Conservation (phyloP, 225 moss, liverwort and hornwort species). For the Pseudoscleropodium purum region DNA sequence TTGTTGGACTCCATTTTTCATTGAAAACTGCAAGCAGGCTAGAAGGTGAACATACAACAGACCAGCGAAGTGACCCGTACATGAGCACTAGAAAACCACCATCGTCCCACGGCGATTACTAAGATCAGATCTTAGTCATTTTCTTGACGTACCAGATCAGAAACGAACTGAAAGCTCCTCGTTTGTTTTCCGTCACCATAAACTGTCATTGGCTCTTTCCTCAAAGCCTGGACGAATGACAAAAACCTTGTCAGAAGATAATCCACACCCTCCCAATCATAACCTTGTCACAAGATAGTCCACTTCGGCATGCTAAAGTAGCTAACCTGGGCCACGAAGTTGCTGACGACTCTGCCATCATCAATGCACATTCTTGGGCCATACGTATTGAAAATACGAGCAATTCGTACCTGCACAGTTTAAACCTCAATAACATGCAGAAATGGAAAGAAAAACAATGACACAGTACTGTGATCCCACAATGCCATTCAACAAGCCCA, state of each 20-base stretch:
- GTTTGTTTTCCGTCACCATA: conserved; percentile 58
- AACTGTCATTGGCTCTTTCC: conserved; percentile 52
- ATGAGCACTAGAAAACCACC: neutral
- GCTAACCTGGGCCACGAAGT: conserved; percentile 44
- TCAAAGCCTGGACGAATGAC: conserved; percentile 18
- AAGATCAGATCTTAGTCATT: neutral
- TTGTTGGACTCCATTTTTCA: neutral
- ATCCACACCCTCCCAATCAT: neutral
- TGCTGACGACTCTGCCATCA: conserved; percentile 49
- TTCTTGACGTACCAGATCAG: conserved; percentile 28
- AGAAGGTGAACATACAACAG: neutral
- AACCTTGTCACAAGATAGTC: neutral
- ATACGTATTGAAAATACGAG: conserved; percentile 47
- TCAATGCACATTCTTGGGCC: conserved; percentile 61
- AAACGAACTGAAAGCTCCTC: conserved; percentile 42
- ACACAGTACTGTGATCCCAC: neutral
- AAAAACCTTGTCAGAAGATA: neutral
- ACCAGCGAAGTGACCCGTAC: neutral
- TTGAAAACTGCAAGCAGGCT: neutral
- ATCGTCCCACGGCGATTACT: neutral
- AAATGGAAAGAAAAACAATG: neutral
- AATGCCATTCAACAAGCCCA: neutral
- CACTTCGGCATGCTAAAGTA: neutral
- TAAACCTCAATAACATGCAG: neutral
- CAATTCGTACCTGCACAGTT: conserved; percentile 28